A percentile compares a stretch with the other conserved stretches of the same genome.
Evolutionary conservation across 768 basidiomycete species (phyloP).

Genomic region (Boletus eberwhitei): DNA sequence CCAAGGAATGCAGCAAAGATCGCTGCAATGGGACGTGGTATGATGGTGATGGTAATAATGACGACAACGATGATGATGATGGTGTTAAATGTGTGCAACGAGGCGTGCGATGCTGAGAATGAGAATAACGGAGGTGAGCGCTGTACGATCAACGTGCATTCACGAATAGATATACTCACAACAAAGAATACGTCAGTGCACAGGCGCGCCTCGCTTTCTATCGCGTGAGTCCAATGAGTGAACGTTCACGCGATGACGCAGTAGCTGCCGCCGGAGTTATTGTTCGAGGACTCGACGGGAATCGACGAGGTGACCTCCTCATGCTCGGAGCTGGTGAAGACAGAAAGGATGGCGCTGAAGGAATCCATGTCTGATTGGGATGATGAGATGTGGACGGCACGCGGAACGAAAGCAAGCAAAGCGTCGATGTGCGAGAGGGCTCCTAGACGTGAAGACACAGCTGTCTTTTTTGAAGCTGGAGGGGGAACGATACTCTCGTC

Average conservation of each 20-base stretch:
- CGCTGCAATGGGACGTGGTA: conserved; percentile 3
- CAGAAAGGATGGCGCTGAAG: conserved; percentile 15
- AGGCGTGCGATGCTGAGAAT: conserved; percentile 5
- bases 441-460: background rate
- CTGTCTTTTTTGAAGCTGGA: conserved; percentile 8
- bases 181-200: conserved; percentile 11
- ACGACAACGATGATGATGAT: background rate
- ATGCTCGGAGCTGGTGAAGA: conserved; percentile 8
- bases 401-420: background rate
- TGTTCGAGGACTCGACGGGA: conserved; percentile 11
- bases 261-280: background rate
- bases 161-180: conserved; percentile 15
- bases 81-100: conserved; percentile 4
- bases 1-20: conserved; percentile 5
- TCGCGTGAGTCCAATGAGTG: background rate
- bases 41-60: conserved; percentile 2
- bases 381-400: background rate
- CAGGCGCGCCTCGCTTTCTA: background rate
- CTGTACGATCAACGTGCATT: background rate
- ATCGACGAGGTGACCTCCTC: conserved; percentile 9
- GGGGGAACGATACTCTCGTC: background rate
- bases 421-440: background rate
- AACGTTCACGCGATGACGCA: conserved; percentile 22
- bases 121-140: conserved; percentile 6
- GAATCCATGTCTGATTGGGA: conserved; percentile 20